phyloP scores from a whole-genome alignment of 106 monocot species.

The Xerophyta viscosa region DNA sequence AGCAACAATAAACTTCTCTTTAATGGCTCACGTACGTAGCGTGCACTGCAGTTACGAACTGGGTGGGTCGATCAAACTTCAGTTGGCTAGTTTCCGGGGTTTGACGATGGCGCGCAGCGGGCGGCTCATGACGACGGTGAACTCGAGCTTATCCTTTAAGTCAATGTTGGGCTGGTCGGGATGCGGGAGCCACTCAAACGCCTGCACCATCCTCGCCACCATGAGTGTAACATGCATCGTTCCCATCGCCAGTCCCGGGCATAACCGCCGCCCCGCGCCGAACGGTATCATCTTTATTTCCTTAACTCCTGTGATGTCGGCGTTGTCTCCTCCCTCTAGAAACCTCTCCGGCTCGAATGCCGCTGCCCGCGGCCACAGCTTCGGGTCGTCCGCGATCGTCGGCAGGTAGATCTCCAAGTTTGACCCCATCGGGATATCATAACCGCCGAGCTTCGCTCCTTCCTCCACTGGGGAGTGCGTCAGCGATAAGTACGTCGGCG shows the following conservation, averaged over 20 bases:
- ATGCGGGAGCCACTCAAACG: constrained; percentile 61
- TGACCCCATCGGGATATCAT: constrained; percentile 61
- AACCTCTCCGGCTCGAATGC: constrained; percentile 82
- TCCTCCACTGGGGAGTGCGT: constrained; percentile 60
- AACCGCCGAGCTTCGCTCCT: constrained; percentile 47
- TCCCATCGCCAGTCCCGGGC: constrained; percentile 80
- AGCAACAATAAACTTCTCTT: too few species aligned
- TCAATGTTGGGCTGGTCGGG: constrained; percentile 48
- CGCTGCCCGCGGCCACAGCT: constrained; percentile 40
- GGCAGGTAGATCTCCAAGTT: constrained; percentile 73
- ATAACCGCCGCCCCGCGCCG: constrained; percentile 70
- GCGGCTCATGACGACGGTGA: constrained; percentile 77
- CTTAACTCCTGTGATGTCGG: constrained; percentile 67
- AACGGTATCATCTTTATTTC: constrained; percentile 85
- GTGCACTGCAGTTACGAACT: too few species aligned
- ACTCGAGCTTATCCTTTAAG: constrained; percentile 60
- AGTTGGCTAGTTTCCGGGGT: too few species aligned
- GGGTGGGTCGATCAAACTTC: too few species aligned
- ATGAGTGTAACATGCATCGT: constrained; percentile 61
- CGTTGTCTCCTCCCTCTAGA: constrained; percentile 60
- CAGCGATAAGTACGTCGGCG: constrained; percentile 75
- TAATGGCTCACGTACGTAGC: too few species aligned
- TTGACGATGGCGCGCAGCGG: constrained; percentile 45
- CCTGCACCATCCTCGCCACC: constrained; percentile 85
- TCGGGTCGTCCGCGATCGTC: constrained; percentile 63